phyloP scores from a whole-genome alignment of 306 rosid species.

The Abrus precatorius region DNA sequence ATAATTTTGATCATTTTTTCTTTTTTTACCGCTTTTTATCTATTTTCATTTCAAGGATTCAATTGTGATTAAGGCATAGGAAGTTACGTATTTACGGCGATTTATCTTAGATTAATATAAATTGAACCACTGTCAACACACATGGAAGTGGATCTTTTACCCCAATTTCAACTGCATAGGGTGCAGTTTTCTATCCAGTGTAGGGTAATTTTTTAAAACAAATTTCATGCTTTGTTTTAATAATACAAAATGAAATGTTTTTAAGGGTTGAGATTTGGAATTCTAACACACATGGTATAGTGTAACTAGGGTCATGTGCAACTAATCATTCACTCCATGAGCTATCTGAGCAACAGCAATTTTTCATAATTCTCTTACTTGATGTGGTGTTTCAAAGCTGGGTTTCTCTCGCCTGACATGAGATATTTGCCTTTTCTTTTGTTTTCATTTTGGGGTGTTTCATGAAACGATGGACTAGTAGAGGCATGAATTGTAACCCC shows the following conservation, averaged over 20 bases:
- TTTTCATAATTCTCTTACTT: not conserved
- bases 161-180: too few species aligned
- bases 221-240: too few species aligned
- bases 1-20: slow-evolving; percentile 40
- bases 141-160: too few species aligned
- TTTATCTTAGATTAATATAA: slow-evolving; percentile 49
- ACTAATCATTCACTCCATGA: not conserved
- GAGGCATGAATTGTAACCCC: not conserved
- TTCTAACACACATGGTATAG: not conserved
- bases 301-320: not conserved
- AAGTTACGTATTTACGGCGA: slow-evolving; percentile 49
- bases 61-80: slow-evolving; percentile 55
- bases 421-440: not conserved
- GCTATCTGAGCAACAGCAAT: not conserved
- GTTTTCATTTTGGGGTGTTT: not conserved
- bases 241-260: too few species aligned
- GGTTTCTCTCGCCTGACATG: slow-evolving; percentile 14
- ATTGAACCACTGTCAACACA: slow-evolving; percentile 8
- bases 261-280: too few species aligned
- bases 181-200: too few species aligned
- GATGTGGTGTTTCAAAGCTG: not conserved
- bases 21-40: not conserved
- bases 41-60: slow-evolving; percentile 33
- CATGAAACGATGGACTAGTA: not conserved
- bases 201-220: too few species aligned